phyloP scores from a whole-genome alignment of 257 asterid species.

The Solanum infundibuliforme region DNA sequence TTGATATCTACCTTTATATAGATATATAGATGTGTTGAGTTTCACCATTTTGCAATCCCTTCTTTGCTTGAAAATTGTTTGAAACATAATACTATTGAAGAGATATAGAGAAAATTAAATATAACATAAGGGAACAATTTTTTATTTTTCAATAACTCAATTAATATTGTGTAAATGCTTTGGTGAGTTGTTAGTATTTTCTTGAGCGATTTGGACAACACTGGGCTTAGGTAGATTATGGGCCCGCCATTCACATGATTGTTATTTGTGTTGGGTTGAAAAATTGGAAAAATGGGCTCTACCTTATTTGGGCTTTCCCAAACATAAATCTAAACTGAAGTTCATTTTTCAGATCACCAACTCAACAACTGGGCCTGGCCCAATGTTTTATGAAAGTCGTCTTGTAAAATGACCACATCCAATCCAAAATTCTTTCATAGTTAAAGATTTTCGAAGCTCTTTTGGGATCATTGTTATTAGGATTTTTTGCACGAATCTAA shows the following conservation, averaged over 20 bases:
- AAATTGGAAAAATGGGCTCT: not conserved
- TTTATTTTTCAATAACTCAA: too few relatives aligned
- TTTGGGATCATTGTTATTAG: not conserved
- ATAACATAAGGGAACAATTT: too few relatives aligned
- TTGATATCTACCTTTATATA: too few relatives aligned
- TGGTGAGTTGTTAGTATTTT: not conserved
- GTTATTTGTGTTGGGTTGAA: not conserved
- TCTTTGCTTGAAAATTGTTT: too few relatives aligned
- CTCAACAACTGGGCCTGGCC: not conserved
- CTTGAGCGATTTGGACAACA: not conserved
- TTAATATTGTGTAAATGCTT: not conserved
- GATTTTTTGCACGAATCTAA: too few relatives aligned
- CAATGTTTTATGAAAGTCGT: not conserved
- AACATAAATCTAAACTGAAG: not conserved
- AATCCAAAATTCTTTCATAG: not conserved
- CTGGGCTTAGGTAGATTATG: not conserved
- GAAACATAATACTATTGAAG: too few relatives aligned
- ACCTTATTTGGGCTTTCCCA: not conserved
- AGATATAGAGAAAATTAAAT: too few relatives aligned
- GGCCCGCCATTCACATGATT: not conserved
- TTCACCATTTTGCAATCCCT: too few relatives aligned
- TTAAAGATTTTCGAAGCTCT: not conserved
- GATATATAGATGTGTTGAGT: too few relatives aligned
- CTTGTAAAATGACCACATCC: not conserved
- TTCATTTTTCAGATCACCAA: not conserved